Conservation (phyloP, 306 rosid species). For the Acacia acuminata region DNA sequence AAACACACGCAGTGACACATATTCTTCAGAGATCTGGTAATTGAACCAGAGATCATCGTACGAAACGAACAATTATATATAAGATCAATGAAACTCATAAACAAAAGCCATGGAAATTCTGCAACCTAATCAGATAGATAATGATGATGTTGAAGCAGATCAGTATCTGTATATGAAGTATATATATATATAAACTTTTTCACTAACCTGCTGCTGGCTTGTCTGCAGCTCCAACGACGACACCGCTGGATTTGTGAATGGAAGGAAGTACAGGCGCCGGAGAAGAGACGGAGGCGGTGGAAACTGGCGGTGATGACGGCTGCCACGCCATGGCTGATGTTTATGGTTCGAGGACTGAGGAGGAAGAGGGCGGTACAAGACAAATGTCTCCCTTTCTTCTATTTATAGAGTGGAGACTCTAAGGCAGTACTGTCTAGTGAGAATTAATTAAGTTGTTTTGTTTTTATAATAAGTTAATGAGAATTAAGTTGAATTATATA, state of each 20-base stretch:
- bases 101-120: neutral
- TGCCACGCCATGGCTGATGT: neutral
- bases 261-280: neutral
- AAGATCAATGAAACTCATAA: neutral
- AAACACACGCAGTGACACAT: neutral
- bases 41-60: neutral
- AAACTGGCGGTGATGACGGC: neutral
- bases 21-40: neutral
- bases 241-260: no score
- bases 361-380: neutral
- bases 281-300: neutral
- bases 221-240: neutral
- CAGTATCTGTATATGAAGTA: neutral
- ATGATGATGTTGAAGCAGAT: no score
- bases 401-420: neutral
- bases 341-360: neutral
- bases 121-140: neutral
- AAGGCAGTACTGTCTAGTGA: neutral
- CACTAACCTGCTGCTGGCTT: neutral
- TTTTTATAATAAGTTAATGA: no score
- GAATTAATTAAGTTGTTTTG: neutral
- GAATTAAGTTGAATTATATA: no score
- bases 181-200: neutral
- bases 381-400: neutral
- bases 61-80: neutral